These are phyloP conservation scores for Diatrype stigma DNA, from an alignment of 2,329 filamentous ascomycete species.

Conservation along the genomic window DNA sequence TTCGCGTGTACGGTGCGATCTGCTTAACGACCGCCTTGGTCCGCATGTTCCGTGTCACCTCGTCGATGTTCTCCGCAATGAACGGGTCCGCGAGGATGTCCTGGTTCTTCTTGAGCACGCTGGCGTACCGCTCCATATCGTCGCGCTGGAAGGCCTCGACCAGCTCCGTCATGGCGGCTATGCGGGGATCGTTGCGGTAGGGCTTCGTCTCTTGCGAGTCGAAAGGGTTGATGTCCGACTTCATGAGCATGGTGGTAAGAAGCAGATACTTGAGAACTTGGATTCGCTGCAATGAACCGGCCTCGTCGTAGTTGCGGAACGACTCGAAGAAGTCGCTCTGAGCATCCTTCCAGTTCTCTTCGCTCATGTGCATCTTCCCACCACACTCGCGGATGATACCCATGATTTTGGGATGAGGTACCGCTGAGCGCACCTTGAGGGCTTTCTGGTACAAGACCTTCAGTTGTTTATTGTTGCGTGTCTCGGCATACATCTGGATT, in stretches of 20 bases:
- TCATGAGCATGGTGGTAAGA: conserved; percentile 96
- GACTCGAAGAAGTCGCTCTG: conserved; percentile 98
- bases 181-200: conserved; percentile 91
- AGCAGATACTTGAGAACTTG: conserved; percentile 97
- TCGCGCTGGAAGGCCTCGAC: conserved; percentile 96
- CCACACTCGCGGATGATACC: conserved; percentile 98
- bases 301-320: conserved; percentile 98
- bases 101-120: conserved; percentile 78
- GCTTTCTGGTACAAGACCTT: conserved; percentile 91
- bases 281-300: conserved; percentile 90
- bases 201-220: conserved; percentile 98
- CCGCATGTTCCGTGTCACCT: conserved; percentile 96
- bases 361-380: conserved; percentile 99
- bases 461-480: conserved; percentile 93
- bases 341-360: conserved; percentile 98
- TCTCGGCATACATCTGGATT: conserved; percentile 98
- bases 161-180: conserved; percentile 94
- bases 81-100: conserved; percentile 90
- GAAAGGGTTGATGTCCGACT: conserved; percentile 97
- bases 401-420: conserved; percentile 98
- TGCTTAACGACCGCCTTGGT: conserved; percentile 92
- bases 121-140: conserved; percentile 88
- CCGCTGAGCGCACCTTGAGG: conserved; percentile 88
- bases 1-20: conserved; percentile 90
- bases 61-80: conserved; percentile 98